phyloP scores from a whole-genome alignment of 2,329 filamentous ascomycete genomes.

The Diaporthe capsici region DNA sequence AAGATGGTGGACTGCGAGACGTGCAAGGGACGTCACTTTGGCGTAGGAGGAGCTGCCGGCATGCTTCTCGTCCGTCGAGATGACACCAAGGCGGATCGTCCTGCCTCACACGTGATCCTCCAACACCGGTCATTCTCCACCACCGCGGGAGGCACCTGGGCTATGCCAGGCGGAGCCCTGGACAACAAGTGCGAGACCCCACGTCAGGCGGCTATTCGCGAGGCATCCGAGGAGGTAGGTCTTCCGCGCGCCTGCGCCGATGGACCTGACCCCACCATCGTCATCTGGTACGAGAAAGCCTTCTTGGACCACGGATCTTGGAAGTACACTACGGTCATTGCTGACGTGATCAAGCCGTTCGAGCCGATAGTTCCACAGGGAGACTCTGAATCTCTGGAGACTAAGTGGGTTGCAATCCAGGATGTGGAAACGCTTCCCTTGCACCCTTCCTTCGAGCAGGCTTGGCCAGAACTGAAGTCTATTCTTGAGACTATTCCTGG shows the following conservation, averaged over 20 bases:
- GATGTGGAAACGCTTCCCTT: not conserved
- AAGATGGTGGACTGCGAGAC: not conserved
- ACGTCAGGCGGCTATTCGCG: not conserved
- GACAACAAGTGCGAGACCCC: slow-evolving; percentile 16
- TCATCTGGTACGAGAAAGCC: not conserved
- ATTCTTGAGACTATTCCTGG: not conserved
- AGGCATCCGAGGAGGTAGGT: slow-evolving; percentile 19
- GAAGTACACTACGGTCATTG: slow-evolving; percentile 28
- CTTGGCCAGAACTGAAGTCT: slow-evolving; percentile 3
- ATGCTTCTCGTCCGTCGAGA: slow-evolving; percentile 32
- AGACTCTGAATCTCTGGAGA: slow-evolving; percentile 9
- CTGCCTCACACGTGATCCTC: slow-evolving; percentile 1
- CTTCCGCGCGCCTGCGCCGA: not conserved
- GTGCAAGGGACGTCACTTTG: slow-evolving; percentile 5
- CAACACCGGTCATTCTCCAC: not conserved
- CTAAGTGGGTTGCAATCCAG: slow-evolving; percentile 20
- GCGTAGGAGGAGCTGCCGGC: slow-evolving; percentile 21
- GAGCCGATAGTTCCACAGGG: not conserved
- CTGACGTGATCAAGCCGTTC: not conserved
- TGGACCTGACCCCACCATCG: not conserved
- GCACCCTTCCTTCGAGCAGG: slow-evolving; percentile 22
- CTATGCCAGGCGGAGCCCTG: slow-evolving; percentile 23
- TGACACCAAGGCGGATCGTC: not conserved
- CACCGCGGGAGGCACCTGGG: slow-evolving; percentile 25
- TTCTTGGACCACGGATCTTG: slow-evolving; percentile 24